Evolutionary conservation across 2,329 filamentous ascomycete genomes (phyloP), one percentile per base, ranked within the genome.

Genomic region (Penicillium sp.): DNA sequence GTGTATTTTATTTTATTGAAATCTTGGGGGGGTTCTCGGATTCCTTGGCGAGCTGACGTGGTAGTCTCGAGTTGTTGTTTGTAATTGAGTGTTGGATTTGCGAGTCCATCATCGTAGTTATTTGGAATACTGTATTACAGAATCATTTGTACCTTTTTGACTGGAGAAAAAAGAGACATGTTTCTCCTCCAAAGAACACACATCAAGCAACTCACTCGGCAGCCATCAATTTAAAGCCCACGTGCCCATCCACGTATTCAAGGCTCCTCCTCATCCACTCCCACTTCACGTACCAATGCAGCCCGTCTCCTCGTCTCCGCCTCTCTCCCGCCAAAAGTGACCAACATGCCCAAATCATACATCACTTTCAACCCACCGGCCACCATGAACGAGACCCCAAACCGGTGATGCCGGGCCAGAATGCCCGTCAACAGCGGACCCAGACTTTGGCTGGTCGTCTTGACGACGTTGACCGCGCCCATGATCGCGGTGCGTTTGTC

Each of bases 401-500:
- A 84, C 7, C 76, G 62, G 3, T 74, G 68, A 2, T 70, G 68
- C 1, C 75, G 74, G 0, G 81, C 81, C 39, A 88, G 59, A 0
- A 81, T 58, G n/a, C 85, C 86, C 0, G 84, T 86, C 13, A 85
- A 69, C 0, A 81, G 63, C 0, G 84, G 82, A 0, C 84, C 85
- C 1, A 80, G 59, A 48, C 79, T 83, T 62, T 84, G 79, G 4
- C 77, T 74, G 5, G 76, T 70, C 0, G 84, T 88, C 66, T 86
- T 87, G 27, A 84, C 78, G 0, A 85, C 79, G 53, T 87, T 88
- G 3, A 86, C 74, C 0, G 83, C 71, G 0, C 85, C 86, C 79
- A 89, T 83, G 9, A 87, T 79, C 0, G 83, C 82, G 0, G 85
- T 89, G 1, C 86, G 76, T 64, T 89, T 85, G 2, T 75, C 71